These are phyloP conservation scores for Penicillium sp. DNA, from an alignment of 2,329 filamentous ascomycete species.

Conservation along the genomic window DNA sequence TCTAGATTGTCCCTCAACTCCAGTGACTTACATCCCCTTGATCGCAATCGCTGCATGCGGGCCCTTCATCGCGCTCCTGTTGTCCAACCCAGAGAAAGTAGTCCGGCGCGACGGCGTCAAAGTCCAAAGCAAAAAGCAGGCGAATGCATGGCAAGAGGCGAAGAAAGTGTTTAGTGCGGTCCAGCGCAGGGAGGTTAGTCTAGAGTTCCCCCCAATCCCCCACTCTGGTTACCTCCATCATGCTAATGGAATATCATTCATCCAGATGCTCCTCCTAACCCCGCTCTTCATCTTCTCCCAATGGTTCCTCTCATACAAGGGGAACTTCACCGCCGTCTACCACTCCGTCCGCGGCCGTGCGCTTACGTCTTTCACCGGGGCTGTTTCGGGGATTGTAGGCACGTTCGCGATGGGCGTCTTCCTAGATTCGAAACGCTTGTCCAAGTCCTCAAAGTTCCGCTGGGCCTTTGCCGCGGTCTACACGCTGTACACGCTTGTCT, in stretches of 20 bases:
- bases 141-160: conserved; percentile 39
- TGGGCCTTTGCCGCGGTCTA: conserved; percentile 48
- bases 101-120: conserved; percentile 47
- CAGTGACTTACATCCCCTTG: conserved; percentile 50
- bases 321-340: conserved; percentile 49
- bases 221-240: no score
- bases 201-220: not conserved
- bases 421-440: not conserved
- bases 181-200: not conserved
- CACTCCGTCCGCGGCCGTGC: conserved; percentile 50
- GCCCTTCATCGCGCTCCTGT: conserved; percentile 47
- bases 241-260: conserved; percentile 25
- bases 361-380: conserved; percentile 42
- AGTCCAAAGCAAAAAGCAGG: conserved; percentile 31
- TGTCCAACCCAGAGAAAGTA: conserved; percentile 53
- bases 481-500: conserved; percentile 48
- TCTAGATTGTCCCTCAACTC: not conserved
- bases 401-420: conserved; percentile 8
- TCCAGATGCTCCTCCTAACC: conserved; percentile 42
- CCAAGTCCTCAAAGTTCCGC: conserved; percentile 24
- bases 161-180: not conserved
- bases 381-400: conserved; percentile 47
- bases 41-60: conserved; percentile 55
- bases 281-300: conserved; percentile 40
- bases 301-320: conserved; percentile 49